A percentile compares a stretch with the other conserved stretches of the same genome.
Conservation (phyloP, 2,329 filamentous ascomycete species). For the Microcera coccophila region DNA sequence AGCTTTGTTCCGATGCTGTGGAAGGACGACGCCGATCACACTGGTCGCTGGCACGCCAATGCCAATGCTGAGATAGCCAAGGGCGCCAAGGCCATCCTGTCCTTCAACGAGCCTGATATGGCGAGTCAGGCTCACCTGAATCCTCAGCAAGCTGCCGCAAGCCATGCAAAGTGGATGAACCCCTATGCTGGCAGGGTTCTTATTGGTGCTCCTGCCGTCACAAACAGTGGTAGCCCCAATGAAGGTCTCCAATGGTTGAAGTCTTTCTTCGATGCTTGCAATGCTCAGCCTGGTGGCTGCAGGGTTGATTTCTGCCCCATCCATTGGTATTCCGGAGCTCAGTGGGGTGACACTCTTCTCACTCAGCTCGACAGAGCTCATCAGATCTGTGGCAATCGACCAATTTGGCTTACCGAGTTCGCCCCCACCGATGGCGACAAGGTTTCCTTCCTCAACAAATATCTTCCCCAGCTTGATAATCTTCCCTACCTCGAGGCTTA, state of each 20-base stretch:
- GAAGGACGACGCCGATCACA: conserved; percentile 45
- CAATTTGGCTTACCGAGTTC: conserved; percentile 64
- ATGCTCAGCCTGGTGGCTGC: conserved; percentile 40
- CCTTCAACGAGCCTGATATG: conserved; percentile 71
- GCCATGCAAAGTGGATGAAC: conserved; percentile 54
- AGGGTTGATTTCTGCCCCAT: conserved; percentile 56
- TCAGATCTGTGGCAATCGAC: conserved; percentile 44
- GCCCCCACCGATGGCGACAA: conserved; percentile 44
- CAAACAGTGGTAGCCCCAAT: conserved; percentile 50
- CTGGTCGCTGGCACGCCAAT: conserved; percentile 46
- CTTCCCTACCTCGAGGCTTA: conserved; percentile 52
- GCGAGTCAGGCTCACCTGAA: conserved; percentile 55
- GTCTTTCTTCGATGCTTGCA: conserved; percentile 50
- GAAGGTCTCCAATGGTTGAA: conserved; percentile 57
- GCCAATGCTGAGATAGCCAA: conserved; percentile 49
- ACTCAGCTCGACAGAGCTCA: conserved; percentile 48
- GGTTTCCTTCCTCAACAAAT: conserved; percentile 47
- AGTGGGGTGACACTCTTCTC: conserved; percentile 50
- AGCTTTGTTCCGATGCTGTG: conserved; percentile 67
- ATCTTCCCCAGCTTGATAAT: conserved; percentile 47
- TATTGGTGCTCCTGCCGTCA: conserved; percentile 58
- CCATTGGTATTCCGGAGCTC: conserved; percentile 59
- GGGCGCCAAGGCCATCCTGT: conserved; percentile 56
- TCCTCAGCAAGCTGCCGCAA: conserved; percentile 47
- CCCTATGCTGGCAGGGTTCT: conserved; percentile 49